phyloP scores from a whole-genome alignment of 768 basidiomycete genomes.

The Lactarius quietus region DNA sequence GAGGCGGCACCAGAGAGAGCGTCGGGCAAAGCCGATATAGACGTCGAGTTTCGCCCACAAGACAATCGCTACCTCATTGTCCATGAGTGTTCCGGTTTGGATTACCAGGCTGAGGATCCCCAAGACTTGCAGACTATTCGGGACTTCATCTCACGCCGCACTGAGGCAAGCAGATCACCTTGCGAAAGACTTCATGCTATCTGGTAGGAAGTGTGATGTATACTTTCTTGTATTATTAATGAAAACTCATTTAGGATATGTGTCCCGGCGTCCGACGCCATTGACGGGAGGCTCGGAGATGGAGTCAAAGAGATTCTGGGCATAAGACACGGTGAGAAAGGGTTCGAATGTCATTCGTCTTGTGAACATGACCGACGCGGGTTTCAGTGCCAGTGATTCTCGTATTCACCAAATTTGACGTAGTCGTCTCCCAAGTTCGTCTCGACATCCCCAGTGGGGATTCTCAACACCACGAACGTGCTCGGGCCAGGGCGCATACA shows the following conservation, averaged over 20 bases:
- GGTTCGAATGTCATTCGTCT: accelerated
- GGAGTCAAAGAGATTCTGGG: too few relatives aligned
- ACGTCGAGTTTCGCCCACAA: neutral
- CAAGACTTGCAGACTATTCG: neutral
- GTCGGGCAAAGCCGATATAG: neutral
- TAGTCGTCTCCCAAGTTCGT: neutral
- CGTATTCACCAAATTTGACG: slow-evolving; percentile 9
- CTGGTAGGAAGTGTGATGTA: too few relatives aligned
- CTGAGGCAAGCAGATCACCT: too few relatives aligned
- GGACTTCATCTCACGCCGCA: too few relatives aligned
- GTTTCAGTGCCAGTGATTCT: neutral
- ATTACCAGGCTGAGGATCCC: neutral
- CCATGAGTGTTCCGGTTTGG: slow-evolving; percentile 5
- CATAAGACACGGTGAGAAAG: slow-evolving; percentile 8
- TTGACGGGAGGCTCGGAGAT: too few relatives aligned
- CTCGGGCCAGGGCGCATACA: neutral
- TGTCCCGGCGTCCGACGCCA: too few relatives aligned
- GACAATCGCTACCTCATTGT: slow-evolving; percentile 1
- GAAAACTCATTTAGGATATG: too few relatives aligned
- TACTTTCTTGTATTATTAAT: too few relatives aligned
- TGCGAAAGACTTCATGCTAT: too few relatives aligned
- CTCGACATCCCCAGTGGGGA: neutral
- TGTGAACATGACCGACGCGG: too few relatives aligned
- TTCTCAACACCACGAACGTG: neutral
- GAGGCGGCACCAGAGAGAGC: neutral